These are phyloP conservation scores for Botrytis aclada DNA, from an alignment of 2,329 filamentous ascomycete species.

Conservation along the genomic window DNA sequence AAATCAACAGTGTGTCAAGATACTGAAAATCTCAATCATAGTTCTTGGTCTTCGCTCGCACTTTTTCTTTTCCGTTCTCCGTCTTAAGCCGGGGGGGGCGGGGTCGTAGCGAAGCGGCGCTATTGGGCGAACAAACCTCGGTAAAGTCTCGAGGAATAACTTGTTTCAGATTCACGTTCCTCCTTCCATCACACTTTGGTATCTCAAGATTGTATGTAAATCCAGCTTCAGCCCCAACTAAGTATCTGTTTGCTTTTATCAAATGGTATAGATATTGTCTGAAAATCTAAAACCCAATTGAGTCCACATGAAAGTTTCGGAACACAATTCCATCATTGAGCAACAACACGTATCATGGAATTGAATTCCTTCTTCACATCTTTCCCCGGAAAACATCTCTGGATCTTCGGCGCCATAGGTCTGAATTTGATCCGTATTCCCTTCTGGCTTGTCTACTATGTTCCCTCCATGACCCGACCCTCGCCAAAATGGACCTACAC, in stretches of 20 bases:
- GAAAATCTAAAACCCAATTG: background rate
- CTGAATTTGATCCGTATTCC: slow-evolving; percentile 1
- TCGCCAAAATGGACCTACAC: slow-evolving; percentile 9
- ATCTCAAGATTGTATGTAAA: background rate
- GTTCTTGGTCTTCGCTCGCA: background rate
- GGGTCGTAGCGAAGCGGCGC: background rate
- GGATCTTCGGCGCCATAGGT: background rate
- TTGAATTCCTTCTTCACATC: background rate
- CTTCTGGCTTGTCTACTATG: slow-evolving; percentile 15
- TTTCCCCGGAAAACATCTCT: slow-evolving; percentile 12
- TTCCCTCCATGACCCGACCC: background rate
- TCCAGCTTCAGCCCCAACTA: background rate
- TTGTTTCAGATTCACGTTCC: background rate
- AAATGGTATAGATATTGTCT: background rate
- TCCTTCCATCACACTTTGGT: background rate
- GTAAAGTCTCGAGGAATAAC: background rate
- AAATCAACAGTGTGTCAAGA: background rate
- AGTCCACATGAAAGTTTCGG: rapidly evolving
- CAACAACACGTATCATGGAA: background rate
- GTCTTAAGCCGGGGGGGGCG: background rate
- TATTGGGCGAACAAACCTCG: background rate
- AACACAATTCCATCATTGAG: background rate
- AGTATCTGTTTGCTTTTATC: background rate
- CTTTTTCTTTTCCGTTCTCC: background rate
- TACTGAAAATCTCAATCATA: background rate